These are phyloP conservation scores for Priceomyces castillae DNA, from an alignment of 805 yeast genomes.

Conservation along the genomic window DNA sequence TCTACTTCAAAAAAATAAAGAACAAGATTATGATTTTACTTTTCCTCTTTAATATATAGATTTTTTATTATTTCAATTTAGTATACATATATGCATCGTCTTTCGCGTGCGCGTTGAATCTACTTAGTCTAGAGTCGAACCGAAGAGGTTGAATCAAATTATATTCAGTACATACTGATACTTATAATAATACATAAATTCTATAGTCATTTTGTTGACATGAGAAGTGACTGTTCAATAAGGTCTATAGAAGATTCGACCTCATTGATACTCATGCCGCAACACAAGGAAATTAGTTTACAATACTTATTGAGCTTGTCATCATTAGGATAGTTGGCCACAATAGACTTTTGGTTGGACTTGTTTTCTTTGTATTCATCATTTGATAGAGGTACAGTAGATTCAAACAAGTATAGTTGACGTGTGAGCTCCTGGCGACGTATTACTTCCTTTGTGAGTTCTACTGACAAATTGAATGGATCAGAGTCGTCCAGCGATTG, in stretches of 20 bases:
- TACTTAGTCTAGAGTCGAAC: too few species aligned
- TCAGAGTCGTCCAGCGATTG: slow-evolving; percentile 9
- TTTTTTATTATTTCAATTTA: too few species aligned
- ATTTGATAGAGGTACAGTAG: slow-evolving; percentile 20
- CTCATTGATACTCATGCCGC: slow-evolving; percentile 41
- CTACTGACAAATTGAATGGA: slow-evolving; percentile 20
- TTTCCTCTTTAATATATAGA: too few species aligned
- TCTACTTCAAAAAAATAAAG: too few species aligned
- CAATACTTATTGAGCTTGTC: slow-evolving; percentile 40
- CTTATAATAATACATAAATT: slow-evolving; percentile 4
- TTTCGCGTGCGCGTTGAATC: too few species aligned
- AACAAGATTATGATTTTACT: too few species aligned
- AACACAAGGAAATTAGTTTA: slow-evolving; percentile 38
- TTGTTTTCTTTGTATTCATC: slow-evolving; percentile 15
- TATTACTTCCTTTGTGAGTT: slow-evolving; percentile 27
- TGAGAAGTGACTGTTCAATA: slow-evolving; percentile 38
- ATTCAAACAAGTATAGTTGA: slow-evolving; percentile 17
- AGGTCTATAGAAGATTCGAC: slow-evolving; percentile 42
- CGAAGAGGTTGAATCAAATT: too few species aligned
- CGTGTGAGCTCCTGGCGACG: slow-evolving; percentile 17
- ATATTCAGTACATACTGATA: too few species aligned
- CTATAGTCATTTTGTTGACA: slow-evolving; percentile 12
- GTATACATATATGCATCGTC: too few species aligned
- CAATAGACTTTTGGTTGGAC: slow-evolving; percentile 12
- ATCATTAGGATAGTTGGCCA: slow-evolving; percentile 25